Conservation (phyloP, 768 basidiomycete genomes). For the Plicaturopsis crispa region DNA sequence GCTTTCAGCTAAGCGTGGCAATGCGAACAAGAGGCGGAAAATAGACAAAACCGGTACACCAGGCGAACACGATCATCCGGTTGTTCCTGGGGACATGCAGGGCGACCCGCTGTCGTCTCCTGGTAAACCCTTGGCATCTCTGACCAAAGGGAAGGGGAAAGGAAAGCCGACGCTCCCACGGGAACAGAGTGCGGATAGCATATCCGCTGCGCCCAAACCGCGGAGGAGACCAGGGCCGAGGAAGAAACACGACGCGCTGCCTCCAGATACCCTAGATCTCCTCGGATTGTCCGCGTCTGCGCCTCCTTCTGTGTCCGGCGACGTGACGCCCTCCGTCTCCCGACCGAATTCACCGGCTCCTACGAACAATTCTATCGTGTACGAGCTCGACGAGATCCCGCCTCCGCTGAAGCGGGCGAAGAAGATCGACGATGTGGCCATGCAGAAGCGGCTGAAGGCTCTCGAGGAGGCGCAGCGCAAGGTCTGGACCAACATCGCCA, state of each 20-base stretch:
- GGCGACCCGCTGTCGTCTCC: conserved; percentile 16
- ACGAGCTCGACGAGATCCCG: conserved; percentile 62
- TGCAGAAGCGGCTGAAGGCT: conserved; percentile 67
- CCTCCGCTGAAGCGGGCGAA: conserved; percentile 72
- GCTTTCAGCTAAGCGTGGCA: conserved; percentile 29
- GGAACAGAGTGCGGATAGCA: conserved; percentile 54
- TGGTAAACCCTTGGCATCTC: conserved; percentile 11
- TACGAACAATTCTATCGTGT: conserved; percentile 52
- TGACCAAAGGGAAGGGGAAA: conserved; percentile 48
- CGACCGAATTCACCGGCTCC: conserved; percentile 61
- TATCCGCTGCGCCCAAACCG: conserved; percentile 41
- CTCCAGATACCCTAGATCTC: conserved; percentile 43
- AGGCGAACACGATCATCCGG: conserved; percentile 15
- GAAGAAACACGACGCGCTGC: conserved; percentile 48
- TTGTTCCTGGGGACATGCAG: too few relatives aligned
- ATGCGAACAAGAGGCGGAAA: conserved; percentile 55
- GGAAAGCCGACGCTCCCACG: conserved; percentile 35
- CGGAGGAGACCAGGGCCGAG: conserved; percentile 51
- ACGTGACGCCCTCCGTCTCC: conserved; percentile 62
- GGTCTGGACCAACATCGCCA: conserved; percentile 86
- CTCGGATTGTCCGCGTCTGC: conserved; percentile 47
- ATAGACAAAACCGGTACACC: conserved; percentile 36
- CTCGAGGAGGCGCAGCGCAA: conserved; percentile 82
- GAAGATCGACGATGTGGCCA: conserved; percentile 64
- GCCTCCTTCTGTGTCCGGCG: conserved; percentile 46